Base-by-base conservation (phyloP, 2,329 filamentous ascomycete genomes). In the Claviceps monticola region DNA sequence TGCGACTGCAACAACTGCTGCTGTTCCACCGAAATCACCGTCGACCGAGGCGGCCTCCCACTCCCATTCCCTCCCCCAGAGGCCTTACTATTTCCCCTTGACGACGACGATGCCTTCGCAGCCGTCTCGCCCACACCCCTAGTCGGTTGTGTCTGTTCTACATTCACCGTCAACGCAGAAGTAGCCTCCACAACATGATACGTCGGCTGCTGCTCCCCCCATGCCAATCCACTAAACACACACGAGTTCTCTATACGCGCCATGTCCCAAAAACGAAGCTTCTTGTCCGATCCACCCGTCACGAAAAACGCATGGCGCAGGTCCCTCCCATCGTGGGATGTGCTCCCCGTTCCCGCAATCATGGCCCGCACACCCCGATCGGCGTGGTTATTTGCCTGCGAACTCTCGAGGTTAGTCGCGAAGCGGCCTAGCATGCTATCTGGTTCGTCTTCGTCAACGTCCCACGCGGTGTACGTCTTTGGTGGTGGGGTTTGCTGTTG, bases 221-320 rank as follows among this genome's bases (percentile, higher is more conserved):
- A 68, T 53, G 80, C 79, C 11, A 89, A 72, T 0, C 91, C 91
- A 63, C 86, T 95, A 56, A 94, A 83, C 14, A 96, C 78, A 52
- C 77, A 74, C 42, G 88, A 95, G 54, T 82, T 79, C 61, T 95
- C 88, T 9, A 88, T 76, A 9, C 83, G 82, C 9, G 80, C 75
- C 14, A 93, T 75, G 62, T 98, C 91, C 93, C 93, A 98, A 68
- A 94, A 97, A 9, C 93, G 82, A 17, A 98, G 78, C 66, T 87
- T 93, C 68, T 86, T 88, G 66, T 97, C 93, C 11, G 86, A 86
- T 0, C 91, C 91, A 17, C 84, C 90, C 0, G 88, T 93, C 39
- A 98, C 71, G 46, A 96, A 79, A 64, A 93, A 96, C 0, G 87
- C 84, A 60, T 88, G 83, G 53, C 85, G 83, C 4, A 84, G 77